A percentile compares a stretch with the other conserved stretches of the same genome.
Conservation (phyloP, 345 rosid species). For the Diplotaxis tenuifolia region DNA sequence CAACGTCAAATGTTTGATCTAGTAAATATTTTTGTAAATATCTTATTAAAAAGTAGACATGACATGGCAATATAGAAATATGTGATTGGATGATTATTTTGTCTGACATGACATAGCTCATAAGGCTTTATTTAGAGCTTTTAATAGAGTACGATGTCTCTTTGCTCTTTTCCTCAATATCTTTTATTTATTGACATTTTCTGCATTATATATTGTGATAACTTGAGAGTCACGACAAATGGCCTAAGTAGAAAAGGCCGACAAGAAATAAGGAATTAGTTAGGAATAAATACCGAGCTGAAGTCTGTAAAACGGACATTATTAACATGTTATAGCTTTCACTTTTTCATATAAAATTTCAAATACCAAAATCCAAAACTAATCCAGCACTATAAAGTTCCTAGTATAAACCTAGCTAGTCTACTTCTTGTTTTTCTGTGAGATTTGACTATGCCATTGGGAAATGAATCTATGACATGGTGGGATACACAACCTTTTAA, state of each 20-base stretch:
- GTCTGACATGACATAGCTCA: no score
- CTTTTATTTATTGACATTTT: background rate
- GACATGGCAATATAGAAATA: no score
- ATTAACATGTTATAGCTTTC: slow-evolving; percentile 22
- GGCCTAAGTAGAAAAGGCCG: slow-evolving; percentile 30
- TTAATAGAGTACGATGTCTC: no score
- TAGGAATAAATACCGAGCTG: slow-evolving; percentile 10
- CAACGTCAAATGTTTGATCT: no score
- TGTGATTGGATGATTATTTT: no score
- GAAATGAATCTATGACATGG: background rate
- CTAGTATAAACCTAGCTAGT: background rate
- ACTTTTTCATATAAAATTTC: background rate
- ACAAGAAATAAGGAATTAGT: slow-evolving; percentile 29
- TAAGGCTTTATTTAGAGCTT: no score
- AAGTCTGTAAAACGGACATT: slow-evolving; percentile 1
- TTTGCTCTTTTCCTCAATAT: slow-evolving; percentile 23
- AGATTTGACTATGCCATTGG: background rate
- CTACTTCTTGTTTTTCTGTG: slow-evolving; percentile 1
- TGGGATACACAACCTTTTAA: background rate
- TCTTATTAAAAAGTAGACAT: no score
- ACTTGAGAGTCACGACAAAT: slow-evolving; percentile 31
- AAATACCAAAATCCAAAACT: background rate
- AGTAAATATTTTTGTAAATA: no score
- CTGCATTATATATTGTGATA: background rate
- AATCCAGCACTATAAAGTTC: background rate